phyloP scores from a whole-genome alignment of 768 basidiomycete genomes.

The Suillus americanus region DNA sequence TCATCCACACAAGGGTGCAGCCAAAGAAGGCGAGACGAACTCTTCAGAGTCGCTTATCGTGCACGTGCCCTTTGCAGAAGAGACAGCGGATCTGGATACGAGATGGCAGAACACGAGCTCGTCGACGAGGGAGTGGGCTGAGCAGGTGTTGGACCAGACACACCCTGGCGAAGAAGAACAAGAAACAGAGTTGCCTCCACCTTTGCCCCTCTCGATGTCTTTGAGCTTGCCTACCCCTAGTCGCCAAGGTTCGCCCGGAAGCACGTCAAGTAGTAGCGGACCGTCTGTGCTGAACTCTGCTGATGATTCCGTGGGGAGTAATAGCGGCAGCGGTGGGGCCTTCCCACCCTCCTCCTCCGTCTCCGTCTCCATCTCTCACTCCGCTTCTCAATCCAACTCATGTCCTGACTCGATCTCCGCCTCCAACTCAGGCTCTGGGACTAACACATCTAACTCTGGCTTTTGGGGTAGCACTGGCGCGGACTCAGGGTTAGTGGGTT shows the following conservation, averaged over 20 bases:
- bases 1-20: conserved; percentile 4
- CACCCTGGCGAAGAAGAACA: conserved; percentile 9
- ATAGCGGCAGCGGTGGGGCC: conserved; percentile 9
- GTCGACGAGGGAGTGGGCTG: conserved; percentile 48
- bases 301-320: conserved; percentile 21
- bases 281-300: conserved; percentile 23
- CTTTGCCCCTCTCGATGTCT: conserved; percentile 6
- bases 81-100: conserved; percentile 16
- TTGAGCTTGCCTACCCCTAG: conserved; percentile 10
- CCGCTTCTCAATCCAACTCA: conserved; percentile 8
- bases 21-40: conserved; percentile 11
- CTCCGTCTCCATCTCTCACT: conserved; percentile 19
- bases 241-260: conserved; percentile 25
- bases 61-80: conserved; percentile 26
- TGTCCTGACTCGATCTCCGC: conserved; percentile 26
- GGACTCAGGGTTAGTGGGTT: conserved; percentile 10
- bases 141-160: conserved; percentile 38
- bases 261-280: conserved; percentile 25
- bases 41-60: conserved; percentile 27
- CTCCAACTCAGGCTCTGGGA: conserved; percentile 18
- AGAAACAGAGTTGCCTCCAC: conserved; percentile 8
- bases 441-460: conserved; percentile 23
- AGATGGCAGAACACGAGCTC: conserved; percentile 20
- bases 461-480: conserved; percentile 18
- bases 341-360: conserved; percentile 15